Evolutionary conservation across 2,329 filamentous ascomycete genomes (phyloP).

Genomic region (Leptoxyphium fumago): DNA sequence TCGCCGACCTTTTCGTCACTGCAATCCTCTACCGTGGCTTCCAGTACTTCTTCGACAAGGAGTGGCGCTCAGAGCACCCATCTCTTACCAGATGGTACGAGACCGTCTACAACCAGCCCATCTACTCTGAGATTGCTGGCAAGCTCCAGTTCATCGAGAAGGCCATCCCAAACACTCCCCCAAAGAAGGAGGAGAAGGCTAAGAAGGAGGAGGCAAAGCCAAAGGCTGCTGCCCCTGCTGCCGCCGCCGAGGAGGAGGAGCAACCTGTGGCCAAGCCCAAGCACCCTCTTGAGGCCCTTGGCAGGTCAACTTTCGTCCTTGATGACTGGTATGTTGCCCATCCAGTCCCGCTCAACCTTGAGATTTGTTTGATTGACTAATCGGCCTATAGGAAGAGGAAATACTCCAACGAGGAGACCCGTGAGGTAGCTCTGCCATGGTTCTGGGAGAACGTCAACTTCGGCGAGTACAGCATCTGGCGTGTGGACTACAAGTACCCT

Average conservation of each 20-base stretch:
- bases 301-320: conserved; percentile 63
- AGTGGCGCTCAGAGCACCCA: conserved; percentile 71
- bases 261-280: conserved; percentile 70
- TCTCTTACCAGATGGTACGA: conserved; percentile 87
- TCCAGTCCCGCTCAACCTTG: no score
- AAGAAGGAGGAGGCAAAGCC: conserved; percentile 44
- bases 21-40: conserved; percentile 74
- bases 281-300: conserved; percentile 82
- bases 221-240: conserved; percentile 36
- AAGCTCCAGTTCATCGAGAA: conserved; percentile 69
- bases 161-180: conserved; percentile 57
- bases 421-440: conserved; percentile 72
- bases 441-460: conserved; percentile 97
- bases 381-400: conserved; percentile 53
- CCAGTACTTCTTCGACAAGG: conserved; percentile 86
- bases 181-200: conserved; percentile 46
- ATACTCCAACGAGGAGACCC: conserved; percentile 92
- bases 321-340: conserved; percentile 58
- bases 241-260: conserved; percentile 45
- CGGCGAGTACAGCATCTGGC: conserved; percentile 92
- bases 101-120: conserved; percentile 83
- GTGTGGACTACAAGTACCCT: conserved; percentile 96
- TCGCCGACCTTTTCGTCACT: conserved; percentile 80
- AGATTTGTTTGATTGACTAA: neutral
- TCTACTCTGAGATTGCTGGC: conserved; percentile 68